Base-by-base conservation (phyloP, 345 rosid genomes). In the Citrus cavaleriei region DNA sequence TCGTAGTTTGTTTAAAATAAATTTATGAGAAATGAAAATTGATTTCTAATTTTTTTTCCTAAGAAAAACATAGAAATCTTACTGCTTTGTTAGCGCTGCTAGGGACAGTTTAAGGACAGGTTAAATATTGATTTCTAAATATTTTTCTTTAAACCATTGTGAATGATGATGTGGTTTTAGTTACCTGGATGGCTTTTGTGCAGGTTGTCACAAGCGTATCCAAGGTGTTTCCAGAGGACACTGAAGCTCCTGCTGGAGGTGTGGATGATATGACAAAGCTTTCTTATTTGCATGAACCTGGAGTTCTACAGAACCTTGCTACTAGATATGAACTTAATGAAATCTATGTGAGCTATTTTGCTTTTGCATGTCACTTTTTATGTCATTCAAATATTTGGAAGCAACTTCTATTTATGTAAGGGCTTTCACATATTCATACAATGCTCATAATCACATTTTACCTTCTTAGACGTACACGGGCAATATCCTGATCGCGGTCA, bases 221-320 rank as follows among this genome's bases (percentile, higher is more conserved):
- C 54, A 91, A 85, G 83, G 87, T 87, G 30, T 88, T 87, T 58
- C 98, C 98, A 37, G 86, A 89, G 82, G 97, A 94, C 78, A 89
- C 95, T 28, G 98, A 94, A 89, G 94, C 89, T 81, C 88, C 93
- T 14, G 88, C 95, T 14, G 98, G 91, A 68, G 98, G 98, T 80
- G 95, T 91, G 7, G 97, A 94, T 91, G 98, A 94, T 88, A 94
- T 94, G 98, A 93, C 97, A 61, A 93, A 90, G 87, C 91, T 94
- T 74, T 91, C 97, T 58, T 94, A 94, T 81, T 85, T 94, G 89
- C 98, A 94, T 62, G 98, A 94, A 83, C 98, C 98, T 4, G 98
- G 97, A 80, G 98, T 94, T 78, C 80, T 94, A 64, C 86, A 86
- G 72, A 94, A 94, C 80, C 84, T 94, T 82, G 83, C 91, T 55